Evolutionary conservation across 2,329 filamentous ascomycete genomes (phyloP), one percentile per base, ranked within the genome.

Genomic region (Alternaria longipes): DNA sequence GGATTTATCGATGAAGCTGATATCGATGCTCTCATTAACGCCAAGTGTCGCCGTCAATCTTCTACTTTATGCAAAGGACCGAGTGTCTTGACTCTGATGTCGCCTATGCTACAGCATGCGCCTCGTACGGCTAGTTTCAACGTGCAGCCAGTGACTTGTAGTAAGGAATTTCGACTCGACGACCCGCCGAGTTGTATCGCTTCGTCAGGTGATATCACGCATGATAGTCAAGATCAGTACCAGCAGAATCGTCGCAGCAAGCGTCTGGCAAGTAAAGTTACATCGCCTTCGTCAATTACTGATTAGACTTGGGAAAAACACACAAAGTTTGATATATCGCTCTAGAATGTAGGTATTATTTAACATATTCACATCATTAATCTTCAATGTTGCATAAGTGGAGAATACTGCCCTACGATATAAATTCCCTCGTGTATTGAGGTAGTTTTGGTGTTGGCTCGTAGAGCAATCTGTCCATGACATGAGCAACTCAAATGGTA

Each of bases 131-230:
- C 68, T 9, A 58, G 44, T 1, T 72, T 71, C 34, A 41, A 56
- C 3, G 28, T 18, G n/a, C 65, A 71, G 26, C 68, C 68, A 0
- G 70, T 72, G 3, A 61, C 42, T 24, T 42, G 32, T n/a, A 64
- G 62, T 20, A 70, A 49, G 18, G 55, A 63, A 42, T 71, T 65
- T 32, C 36, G 51, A 24, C 5, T 38, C 3, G 38, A 67, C n/a
- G 67, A 70, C 50, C 63, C 65, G 22, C 67, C 70, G 2, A 20
- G 41, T 11, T 30, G 20, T n/a, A 55, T 70, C 22, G 50, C 58
- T 14, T 36, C 11, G 5, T 30, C 41, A 22, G 26, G 16, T 3
- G 24, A n/a, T 20, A 24, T 42, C 24, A 12, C 40, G 20, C 4
- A 16, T 42, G 22, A 6, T 14, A n/a, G 41, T 18, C n/a, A 42